These are phyloP conservation scores for Blepharisma japonicum DNA, from an alignment of 73 alveolate species.

Conservation along the genomic window DNA sequence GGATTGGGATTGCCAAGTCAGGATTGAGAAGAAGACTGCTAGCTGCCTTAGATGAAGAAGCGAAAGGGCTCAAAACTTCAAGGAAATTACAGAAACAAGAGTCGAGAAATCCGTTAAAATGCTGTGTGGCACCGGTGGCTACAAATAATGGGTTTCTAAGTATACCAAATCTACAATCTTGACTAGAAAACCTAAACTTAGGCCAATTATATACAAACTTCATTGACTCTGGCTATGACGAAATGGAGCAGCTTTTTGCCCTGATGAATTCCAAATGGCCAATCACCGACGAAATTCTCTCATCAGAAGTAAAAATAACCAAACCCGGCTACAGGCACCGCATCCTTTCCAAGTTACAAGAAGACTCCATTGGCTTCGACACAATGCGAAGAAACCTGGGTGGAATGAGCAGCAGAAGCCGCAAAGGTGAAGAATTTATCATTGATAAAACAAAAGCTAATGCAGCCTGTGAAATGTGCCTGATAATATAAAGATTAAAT, in stretches of 20 bases:
- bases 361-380: background rate
- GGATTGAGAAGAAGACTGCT: background rate
- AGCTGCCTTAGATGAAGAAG: constrained; percentile 27
- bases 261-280: constrained; percentile 1
- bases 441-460: background rate
- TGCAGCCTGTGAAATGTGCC: background rate
- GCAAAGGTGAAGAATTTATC: background rate
- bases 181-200: background rate
- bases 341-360: background rate
- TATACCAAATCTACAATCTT: background rate
- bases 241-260: constrained; percentile 4
- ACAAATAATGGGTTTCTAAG: background rate
- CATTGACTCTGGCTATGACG: constrained; percentile 14
- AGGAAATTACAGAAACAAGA: background rate
- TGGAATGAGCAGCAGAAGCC: background rate
- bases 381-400: background rate
- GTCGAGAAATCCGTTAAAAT: background rate
- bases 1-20: background rate
- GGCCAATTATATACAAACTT: background rate
- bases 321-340: background rate
- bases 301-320: background rate
- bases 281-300: background rate
- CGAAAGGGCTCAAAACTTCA: background rate
- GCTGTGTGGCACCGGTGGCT: constrained; percentile 11
- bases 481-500: background rate